Base-by-base conservation (phyloP, 768 basidiomycete species). In the Tulasnella sp. region DNA sequence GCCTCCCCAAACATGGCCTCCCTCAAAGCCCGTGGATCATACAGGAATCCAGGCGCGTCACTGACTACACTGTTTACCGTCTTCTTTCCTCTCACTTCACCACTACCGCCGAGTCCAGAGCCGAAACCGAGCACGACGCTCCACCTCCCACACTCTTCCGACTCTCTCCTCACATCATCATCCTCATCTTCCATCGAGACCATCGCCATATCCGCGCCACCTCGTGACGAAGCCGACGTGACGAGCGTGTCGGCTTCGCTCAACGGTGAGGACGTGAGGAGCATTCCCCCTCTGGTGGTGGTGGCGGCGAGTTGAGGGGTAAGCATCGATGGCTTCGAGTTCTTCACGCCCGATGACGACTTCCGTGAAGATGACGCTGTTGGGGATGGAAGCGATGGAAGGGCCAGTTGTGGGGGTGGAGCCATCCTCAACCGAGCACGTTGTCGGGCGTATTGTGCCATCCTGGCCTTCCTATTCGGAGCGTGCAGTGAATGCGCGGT, bases 391-490 rank as follows among this genome's bases (percentile, higher is more conserved):
- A 50, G 59, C 10, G 54, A 44, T 15, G 15, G 24, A 15, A 43
- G 17, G n/a, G 21, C 15, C 15, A 25, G 49, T 34, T n/a, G 38
- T 55, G 19, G 34, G 3, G 58, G 31, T 19, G 61, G 61, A 19
- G 54, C 31, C 43, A 62, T 61, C 34, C 51, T 60, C 48, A 62
- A 49, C 8, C 61, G 45, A 4, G 61, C 61, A 10, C 61, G 61
- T 59, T 62, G 56, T 25, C 29, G 22, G 21, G 61, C 49, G 30
- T 62, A 62, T 49, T 62, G 61, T 21, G 48, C 49, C 59, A 62
- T 60, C 25, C 61, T 44, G 2, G 61, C 58, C 49, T 62, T 62
- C 19, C 61, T 59, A 25, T 62, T 62, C 19, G 61, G 61, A 11
- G 38, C 19, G 29, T 62, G 61, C 21, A 34, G 29, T 10, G 61